Base-by-base conservation (phyloP, 768 basidiomycete genomes). In the Lentinula aciculospora region DNA sequence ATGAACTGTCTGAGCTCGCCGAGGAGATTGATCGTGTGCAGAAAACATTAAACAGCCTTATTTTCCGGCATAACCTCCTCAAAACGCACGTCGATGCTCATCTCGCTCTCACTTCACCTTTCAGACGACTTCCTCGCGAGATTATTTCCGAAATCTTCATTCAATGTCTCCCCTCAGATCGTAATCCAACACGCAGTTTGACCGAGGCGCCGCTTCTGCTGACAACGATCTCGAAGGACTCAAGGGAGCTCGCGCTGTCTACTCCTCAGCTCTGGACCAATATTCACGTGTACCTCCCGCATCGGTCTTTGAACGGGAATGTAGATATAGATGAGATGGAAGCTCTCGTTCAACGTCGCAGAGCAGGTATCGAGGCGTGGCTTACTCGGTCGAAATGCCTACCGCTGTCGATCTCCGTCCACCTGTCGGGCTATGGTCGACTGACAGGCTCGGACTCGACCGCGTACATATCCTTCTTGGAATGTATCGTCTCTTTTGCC, bases 131-230 rank as follows among this genome's bases (percentile, higher is more conserved):
- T 29, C 57, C 57, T 28, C 27, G 17, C 8, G 57, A 58, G 21
- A 50, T 58, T 7, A 53, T 58, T 29, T 39, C 57, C 28, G 49
- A 58, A 23, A 58, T 58, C 17, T 57, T 57, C 45, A 34, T 57
- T 3, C 45, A 25, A 15, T 57, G 56, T 37, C 44, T 57, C 13
- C 56, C 56, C 27, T 25, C 56, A 8, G 46, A 57, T 25, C 44
- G 46, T 12, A 48, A 57, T 45, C 32, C 56, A 4, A 57, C 44
- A 23, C 45, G 46, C 23, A 57, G 56, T 15, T 29, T 45, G 42
- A 45, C 54, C 1, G 54, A 56, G 19, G 54, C 54, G 10, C 54
- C 54, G 12, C 32, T 56, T 5, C 23, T 46, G 28, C 44, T 56
- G 39, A 56, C 54, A 8, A 36, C 25, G 39, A 31, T 56, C 10